Conservation (phyloP, 2,329 filamentous ascomycete species). For the Exophiala sp. region DNA sequence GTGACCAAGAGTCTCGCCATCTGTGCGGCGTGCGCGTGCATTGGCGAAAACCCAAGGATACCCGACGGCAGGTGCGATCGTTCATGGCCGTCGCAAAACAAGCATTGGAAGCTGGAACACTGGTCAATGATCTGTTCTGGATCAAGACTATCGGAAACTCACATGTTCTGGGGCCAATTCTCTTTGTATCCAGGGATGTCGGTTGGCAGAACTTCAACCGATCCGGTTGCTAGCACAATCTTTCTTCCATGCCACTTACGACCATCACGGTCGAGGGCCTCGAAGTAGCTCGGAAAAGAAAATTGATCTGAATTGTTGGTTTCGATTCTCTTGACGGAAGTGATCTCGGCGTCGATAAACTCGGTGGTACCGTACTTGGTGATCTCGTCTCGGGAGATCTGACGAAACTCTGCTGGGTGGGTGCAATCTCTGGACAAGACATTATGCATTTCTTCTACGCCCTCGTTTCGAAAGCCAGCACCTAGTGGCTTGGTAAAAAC, state of each 20-base stretch:
- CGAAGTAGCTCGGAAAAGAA: not conserved
- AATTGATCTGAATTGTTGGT: not conserved
- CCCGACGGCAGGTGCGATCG: not conserved
- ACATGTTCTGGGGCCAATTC: conserved; percentile 5
- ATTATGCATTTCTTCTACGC: conserved; percentile 22
- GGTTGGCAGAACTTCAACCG: not conserved
- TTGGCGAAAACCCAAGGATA: conserved; percentile 1
- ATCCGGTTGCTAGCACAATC: conserved; percentile 1
- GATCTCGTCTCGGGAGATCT: conserved; percentile 24
- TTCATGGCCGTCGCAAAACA: conserved; percentile 7
- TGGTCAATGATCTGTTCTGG: not conserved
- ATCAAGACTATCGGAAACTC: not conserved
- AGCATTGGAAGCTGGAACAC: conserved; percentile 4
- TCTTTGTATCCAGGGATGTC: conserved; percentile 6
- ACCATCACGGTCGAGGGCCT: not conserved
- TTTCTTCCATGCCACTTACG: not conserved
- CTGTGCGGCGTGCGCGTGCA: not conserved
- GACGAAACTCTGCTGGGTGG: conserved; percentile 26
- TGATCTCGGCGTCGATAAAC: conserved; percentile 17
- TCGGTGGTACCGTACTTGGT: conserved; percentile 8
- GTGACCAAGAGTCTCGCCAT: not conserved
- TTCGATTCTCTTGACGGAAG: not conserved
- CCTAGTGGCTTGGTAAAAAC: conserved; percentile 21
- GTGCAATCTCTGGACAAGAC: conserved; percentile 26
- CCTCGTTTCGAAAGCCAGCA: conserved; percentile 28